A percentile compares a stretch with the other conserved stretches of the same genome.
phyloP scores from a whole-genome alignment of 225 moss, liverwort and hornwort genomes.

The Polytrichum formosum region DNA sequence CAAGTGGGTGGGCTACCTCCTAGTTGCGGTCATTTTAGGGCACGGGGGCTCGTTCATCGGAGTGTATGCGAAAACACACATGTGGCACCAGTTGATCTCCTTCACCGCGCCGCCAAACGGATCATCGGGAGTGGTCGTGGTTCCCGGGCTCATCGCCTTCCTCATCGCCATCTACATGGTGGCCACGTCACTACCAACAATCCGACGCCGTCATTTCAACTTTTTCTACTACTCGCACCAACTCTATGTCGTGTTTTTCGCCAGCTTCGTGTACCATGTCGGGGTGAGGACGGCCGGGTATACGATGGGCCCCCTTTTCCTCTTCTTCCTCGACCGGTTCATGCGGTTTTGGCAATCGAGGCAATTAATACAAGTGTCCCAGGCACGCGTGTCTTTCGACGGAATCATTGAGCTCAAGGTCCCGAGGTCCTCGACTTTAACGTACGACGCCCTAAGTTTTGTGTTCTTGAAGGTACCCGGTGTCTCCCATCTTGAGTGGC shows the following conservation, averaged over 20 bases:
- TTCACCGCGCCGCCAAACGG: conserved; percentile 8
- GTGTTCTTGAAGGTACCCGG: conserved; percentile 1
- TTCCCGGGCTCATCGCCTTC: conserved; percentile 19
- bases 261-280: conserved; percentile 17
- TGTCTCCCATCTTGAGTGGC: conserved; percentile 1
- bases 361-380: conserved; percentile 2
- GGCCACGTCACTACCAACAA: conserved; percentile 14
- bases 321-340: conserved; percentile 32
- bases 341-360: conserved; percentile 21
- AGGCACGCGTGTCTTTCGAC: conserved; percentile 5
- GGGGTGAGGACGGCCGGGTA: conserved; percentile 11
- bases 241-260: conserved; percentile 25
- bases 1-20: conserved; percentile 14
- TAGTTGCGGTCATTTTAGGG: conserved; percentile 9
- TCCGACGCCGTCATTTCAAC: conserved; percentile 19
- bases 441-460: conserved; percentile 4
- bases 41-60: conserved; percentile 15
- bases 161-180: conserved; percentile 11
- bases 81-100: neutral
- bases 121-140: conserved; percentile 1
- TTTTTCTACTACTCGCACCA: conserved; percentile 26
- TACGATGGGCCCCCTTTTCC: conserved; percentile 12
- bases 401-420: conserved; percentile 28
- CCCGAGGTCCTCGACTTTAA: conserved; percentile 16
- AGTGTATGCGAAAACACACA: conserved; percentile 5